Conservation (phyloP, 2,329 filamentous ascomycete species). For the Aspergillus pseudotamarii region DNA sequence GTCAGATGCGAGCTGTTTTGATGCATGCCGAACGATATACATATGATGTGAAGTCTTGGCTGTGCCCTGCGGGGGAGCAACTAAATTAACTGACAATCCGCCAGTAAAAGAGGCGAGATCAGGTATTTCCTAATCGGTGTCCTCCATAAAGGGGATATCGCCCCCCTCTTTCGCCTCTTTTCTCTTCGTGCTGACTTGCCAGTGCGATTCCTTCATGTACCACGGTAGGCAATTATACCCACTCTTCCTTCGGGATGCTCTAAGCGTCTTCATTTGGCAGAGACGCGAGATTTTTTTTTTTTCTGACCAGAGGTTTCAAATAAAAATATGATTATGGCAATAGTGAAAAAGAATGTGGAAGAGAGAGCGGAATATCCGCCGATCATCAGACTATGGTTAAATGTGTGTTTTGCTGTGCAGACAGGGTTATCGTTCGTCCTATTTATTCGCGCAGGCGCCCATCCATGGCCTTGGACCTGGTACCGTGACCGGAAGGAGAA, state of each 20-base stretch:
- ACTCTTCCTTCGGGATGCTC: neutral
- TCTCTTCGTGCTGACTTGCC: neutral
- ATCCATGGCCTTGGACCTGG: neutral
- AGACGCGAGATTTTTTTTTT: neutral
- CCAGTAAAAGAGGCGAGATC: neutral
- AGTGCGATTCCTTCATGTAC: neutral
- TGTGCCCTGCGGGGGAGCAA: neutral
- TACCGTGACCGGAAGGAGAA: neutral
- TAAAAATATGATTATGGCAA: neutral
- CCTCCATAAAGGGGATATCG: neutral
- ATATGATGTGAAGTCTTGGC: slow-evolving; percentile 1
- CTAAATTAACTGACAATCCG: neutral
- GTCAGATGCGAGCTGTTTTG: neutral
- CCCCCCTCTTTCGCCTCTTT: neutral
- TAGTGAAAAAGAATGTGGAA: neutral
- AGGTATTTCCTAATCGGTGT: neutral
- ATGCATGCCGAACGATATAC: neutral
- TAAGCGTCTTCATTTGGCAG: neutral
- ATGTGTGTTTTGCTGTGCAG: neutral
- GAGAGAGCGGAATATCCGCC: neutral
- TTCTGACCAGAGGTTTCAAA: neutral
- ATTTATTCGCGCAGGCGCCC: neutral
- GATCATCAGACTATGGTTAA: neutral
- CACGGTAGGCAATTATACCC: neutral
- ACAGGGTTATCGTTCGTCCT: neutral